Conservation (phyloP, 345 rosid genomes). For the Syzygium aromaticum region DNA sequence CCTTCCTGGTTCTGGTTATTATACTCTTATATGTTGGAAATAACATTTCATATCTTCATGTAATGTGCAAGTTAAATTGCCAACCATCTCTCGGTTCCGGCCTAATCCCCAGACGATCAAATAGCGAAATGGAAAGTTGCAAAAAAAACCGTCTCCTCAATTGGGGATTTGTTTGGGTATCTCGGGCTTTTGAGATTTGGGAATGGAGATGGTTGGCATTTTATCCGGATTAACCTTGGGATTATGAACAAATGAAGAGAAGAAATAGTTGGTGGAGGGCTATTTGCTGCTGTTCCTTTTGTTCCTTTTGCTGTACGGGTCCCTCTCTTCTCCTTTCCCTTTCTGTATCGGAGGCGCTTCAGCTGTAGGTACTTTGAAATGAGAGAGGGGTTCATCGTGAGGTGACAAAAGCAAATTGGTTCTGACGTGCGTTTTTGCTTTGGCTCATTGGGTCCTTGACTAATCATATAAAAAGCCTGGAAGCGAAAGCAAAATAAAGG, state of each 20-base stretch:
- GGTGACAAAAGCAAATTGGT: neutral
- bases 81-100: constrained; percentile 43
- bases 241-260: constrained; percentile 6
- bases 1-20: constrained; percentile 1
- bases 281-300: neutral
- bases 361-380: neutral
- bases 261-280: neutral
- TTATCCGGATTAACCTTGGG: constrained; percentile 14
- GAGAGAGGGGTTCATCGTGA: neutral
- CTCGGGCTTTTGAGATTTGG: constrained; percentile 9
- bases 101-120: neutral
- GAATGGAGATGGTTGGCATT: constrained; percentile 57
- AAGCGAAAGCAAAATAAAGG: neutral
- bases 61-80: constrained; percentile 36
- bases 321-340: neutral
- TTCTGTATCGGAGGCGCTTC: neutral
- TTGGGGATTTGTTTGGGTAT: neutral
- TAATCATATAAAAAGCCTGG: neutral
- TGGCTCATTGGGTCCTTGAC: neutral
- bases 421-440: neutral
- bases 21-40: constrained; percentile 1
- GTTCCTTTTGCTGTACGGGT: neutral
- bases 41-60: neutral
- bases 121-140: neutral
- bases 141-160: neutral